These are phyloP conservation scores for Thalassiosira exigua DNA, from an alignment of 352 stramenopile species.

Conservation along the genomic window DNA sequence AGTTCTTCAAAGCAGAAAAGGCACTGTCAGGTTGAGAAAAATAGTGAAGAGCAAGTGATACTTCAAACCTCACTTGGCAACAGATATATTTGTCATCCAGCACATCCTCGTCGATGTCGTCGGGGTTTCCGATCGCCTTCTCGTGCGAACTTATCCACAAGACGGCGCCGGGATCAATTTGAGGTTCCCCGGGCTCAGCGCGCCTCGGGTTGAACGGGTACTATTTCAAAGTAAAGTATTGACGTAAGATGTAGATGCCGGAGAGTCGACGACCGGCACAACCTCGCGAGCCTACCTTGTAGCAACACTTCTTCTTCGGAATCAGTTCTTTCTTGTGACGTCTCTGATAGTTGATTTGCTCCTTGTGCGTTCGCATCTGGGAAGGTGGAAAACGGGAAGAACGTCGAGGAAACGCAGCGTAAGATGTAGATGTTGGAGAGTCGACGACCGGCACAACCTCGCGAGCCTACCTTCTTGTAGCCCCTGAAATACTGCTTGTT, in stretches of 20 bases:
- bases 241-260: no score
- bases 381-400: conserved; percentile 27
- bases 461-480: conserved; percentile 57
- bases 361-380: conserved; percentile 60
- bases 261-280: no score
- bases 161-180: conserved; percentile 72
- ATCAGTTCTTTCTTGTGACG: conserved; percentile 70
- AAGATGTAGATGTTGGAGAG: no score
- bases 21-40: not conserved
- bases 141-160: conserved; percentile 71
- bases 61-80: conserved; percentile 25
- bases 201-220: conserved; percentile 59
- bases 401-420: no score
- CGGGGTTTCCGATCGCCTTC: conserved; percentile 42
- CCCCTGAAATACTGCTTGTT: conserved; percentile 77
- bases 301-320: conserved; percentile 70
- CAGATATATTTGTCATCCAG: conserved; percentile 50
- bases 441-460: no score
- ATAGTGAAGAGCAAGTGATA: not conserved
- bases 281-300: no score
- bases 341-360: conserved; percentile 71
- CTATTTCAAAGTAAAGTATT: no score
- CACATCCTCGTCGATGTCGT: conserved; percentile 34
- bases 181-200: conserved; percentile 35
- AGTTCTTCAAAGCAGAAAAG: conserved; percentile 36